A percentile compares a stretch with the other conserved stretches of the same genome.
Evolutionary conservation across 768 basidiomycete species (phyloP).

Genomic region (Tricholoma furcatifolium): DNA sequence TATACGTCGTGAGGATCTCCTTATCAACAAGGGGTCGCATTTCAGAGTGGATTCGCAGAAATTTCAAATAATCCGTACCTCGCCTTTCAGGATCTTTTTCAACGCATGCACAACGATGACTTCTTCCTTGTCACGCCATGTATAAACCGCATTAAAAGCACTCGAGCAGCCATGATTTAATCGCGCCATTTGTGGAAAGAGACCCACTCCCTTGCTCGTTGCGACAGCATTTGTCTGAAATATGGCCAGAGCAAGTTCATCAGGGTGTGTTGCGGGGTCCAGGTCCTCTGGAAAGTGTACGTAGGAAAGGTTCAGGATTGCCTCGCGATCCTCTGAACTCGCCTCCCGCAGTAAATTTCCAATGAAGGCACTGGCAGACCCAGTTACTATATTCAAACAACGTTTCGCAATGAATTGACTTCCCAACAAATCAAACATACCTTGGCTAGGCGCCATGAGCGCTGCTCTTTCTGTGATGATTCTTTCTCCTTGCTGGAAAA

Average conservation of each 20-base stretch:
- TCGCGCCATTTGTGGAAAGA: slow-evolving; percentile 69
- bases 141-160: slow-evolving; percentile 67
- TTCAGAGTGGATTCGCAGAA: neutral
- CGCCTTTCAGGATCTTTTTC: slow-evolving; percentile 48
- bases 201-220: slow-evolving; percentile 50
- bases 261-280: slow-evolving; percentile 33
- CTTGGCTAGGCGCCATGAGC: slow-evolving; percentile 47
- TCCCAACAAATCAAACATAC: slow-evolving; percentile 31
- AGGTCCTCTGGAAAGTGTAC: slow-evolving; percentile 46
- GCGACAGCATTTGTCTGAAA: slow-evolving; percentile 67
- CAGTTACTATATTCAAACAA: slow-evolving; percentile 29
- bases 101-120: slow-evolving; percentile 57
- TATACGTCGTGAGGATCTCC: slow-evolving; percentile 66
- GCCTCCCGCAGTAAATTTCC: slow-evolving; percentile 32
- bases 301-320: slow-evolving; percentile 57
- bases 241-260: slow-evolving; percentile 57
- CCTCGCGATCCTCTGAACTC: slow-evolving; percentile 29
- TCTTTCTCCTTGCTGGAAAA: slow-evolving; percentile 51
- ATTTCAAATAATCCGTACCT: slow-evolving; percentile 31
- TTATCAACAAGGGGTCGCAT: slow-evolving; percentile 18
- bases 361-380: slow-evolving; percentile 47
- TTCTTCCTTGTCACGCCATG: slow-evolving; percentile 50
- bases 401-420: neutral
- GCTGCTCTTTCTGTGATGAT: slow-evolving; percentile 55
- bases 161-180: slow-evolving; percentile 69